Conservation (phyloP, 2,329 filamentous ascomycete genomes). For the Cladosporium sp. region DNA sequence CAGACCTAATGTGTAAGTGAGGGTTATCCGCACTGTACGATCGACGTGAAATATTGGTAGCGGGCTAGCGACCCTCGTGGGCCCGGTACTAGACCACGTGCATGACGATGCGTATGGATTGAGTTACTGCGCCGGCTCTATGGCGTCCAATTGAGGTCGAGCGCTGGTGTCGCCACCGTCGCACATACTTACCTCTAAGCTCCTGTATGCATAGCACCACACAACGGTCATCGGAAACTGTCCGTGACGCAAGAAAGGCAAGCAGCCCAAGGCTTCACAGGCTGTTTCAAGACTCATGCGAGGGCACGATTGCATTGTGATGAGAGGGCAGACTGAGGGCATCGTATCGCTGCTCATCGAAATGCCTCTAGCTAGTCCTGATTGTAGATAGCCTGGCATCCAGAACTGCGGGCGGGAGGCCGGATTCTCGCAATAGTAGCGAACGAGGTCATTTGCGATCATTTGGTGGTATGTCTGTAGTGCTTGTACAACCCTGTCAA, state of each 20-base stretch:
- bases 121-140: not conserved
- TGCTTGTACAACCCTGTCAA: not conserved
- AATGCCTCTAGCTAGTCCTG: not conserved
- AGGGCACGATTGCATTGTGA: not conserved
- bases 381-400: not conserved
- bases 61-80: not conserved
- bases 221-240: not conserved
- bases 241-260: not conserved
- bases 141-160: conserved; percentile 1
- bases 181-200: not conserved
- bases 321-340: not conserved
- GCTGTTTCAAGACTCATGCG: not conserved
- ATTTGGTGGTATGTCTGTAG: not conserved
- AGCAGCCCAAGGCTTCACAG: not conserved
- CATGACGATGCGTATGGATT: not conserved
- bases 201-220: not conserved
- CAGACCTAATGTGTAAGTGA: not conserved
- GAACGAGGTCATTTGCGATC: not conserved
- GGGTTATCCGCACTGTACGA: not conserved
- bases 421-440: not conserved
- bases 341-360: not conserved
- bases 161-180: not conserved
- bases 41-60: not conserved
- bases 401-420: not conserved
- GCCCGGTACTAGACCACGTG: not conserved